phyloP scores from a whole-genome alignment of 805 yeast genomes.

The Candida qinlingensis region DNA sequence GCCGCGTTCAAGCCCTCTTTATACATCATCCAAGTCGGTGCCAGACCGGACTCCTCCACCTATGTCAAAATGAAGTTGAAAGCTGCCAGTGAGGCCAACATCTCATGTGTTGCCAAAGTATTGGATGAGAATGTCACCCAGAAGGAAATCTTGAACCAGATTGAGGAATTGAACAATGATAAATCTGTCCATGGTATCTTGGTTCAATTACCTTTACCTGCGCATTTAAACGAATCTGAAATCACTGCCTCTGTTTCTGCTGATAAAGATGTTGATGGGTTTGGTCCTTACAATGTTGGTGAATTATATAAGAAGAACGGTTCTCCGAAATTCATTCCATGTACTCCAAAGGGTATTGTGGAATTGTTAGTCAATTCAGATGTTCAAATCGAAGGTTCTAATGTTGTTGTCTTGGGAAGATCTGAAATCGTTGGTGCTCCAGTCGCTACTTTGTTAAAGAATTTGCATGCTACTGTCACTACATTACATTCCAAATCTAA shows the following conservation, averaged over 20 bases:
- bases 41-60: conserved; percentile 70
- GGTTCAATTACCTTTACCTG: conserved; percentile 73
- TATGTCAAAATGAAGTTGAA: conserved; percentile 76
- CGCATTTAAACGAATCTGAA: conserved; percentile 58
- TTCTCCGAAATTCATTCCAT: conserved; percentile 64
- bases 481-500: conserved; percentile 63
- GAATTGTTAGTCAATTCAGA: conserved; percentile 54
- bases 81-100: conserved; percentile 68
- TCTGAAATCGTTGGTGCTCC: conserved; percentile 85
- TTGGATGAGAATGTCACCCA: conserved; percentile 54
- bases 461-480: conserved; percentile 72
- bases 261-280: conserved; percentile 78
- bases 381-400: conserved; percentile 53
- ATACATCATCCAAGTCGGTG: conserved; percentile 77
- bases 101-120: conserved; percentile 54
- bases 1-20: conserved; percentile 66
- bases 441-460: conserved; percentile 62
- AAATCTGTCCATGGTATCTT: conserved; percentile 62
- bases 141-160: conserved; percentile 46
- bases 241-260: conserved; percentile 63
- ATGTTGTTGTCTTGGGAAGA: conserved; percentile 78
- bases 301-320: conserved; percentile 73
- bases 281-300: conserved; percentile 72
- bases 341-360: conserved; percentile 80
- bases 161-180: conserved; percentile 53